Conservation (phyloP, 805 yeast genomes). For the Yarrowia keelungensis region DNA sequence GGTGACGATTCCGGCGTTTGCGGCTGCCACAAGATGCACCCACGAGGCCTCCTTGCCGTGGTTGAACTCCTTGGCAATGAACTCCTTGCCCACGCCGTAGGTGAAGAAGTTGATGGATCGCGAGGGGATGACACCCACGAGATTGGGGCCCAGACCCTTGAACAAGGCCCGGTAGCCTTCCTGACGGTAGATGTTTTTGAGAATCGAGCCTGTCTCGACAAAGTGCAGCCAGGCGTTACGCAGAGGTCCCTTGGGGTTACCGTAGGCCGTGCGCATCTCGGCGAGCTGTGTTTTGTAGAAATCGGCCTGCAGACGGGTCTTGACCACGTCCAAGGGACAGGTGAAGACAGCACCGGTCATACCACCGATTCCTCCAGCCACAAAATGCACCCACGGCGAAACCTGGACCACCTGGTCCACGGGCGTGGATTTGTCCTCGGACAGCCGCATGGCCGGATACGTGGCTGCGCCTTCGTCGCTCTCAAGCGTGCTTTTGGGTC, state of each 20-base stretch:
- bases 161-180: slow-evolving; percentile 91
- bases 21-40: slow-evolving; percentile 86
- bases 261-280: slow-evolving; percentile 43
- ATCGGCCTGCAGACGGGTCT: slow-evolving; percentile 92
- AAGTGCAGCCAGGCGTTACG: slow-evolving; percentile 72
- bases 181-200: slow-evolving; percentile 66
- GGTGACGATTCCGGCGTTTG: slow-evolving; percentile 90
- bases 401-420: slow-evolving; percentile 46
- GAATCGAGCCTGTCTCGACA: slow-evolving; percentile 77
- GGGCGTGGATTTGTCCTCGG: slow-evolving; percentile 12
- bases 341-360: slow-evolving; percentile 97
- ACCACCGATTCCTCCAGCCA: slow-evolving; percentile 75
- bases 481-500: slow-evolving; percentile 35
- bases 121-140: slow-evolving; percentile 98
- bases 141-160: slow-evolving; percentile 94
- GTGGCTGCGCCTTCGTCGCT: slow-evolving; percentile 40
- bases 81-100: slow-evolving; percentile 89
- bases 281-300: slow-evolving; percentile 56
- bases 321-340: slow-evolving; percentile 94
- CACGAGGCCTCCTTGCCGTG: slow-evolving; percentile 80
- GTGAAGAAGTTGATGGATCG: slow-evolving; percentile 96
- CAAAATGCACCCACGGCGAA: slow-evolving; percentile 58
- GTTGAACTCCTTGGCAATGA: slow-evolving; percentile 69
- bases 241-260: slow-evolving; percentile 45
- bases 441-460: slow-evolving; percentile 34